A percentile compares a stretch with the other conserved stretches of the same genome.
Evolutionary conservation across 1,139 yeast species (phyloP).

Genomic region (Candida sp.): DNA sequence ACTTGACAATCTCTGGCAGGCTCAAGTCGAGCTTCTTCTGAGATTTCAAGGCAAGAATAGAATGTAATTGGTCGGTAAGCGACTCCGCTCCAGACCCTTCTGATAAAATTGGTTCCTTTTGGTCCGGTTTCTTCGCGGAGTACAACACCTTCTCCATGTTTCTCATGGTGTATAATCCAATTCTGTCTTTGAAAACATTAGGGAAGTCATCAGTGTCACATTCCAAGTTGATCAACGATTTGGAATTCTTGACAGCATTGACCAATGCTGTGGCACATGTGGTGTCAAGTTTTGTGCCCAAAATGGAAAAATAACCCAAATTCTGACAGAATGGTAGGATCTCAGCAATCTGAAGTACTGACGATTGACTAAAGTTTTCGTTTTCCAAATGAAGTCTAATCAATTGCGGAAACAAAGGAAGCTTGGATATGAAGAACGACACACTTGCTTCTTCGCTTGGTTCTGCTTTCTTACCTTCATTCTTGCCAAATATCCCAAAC

Average conservation of each 20-base stretch:
- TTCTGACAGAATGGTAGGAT: slow-evolving; percentile 63
- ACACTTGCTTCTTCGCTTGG: slow-evolving; percentile 24
- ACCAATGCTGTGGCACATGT: slow-evolving; percentile 42
- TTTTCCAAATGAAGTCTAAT: slow-evolving; percentile 65
- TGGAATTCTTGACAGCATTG: slow-evolving; percentile 46
- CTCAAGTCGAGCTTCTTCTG: slow-evolving; percentile 30
- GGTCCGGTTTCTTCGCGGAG: slow-evolving; percentile 15
- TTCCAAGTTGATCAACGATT: slow-evolving; percentile 42
- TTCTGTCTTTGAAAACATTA: slow-evolving; percentile 52
- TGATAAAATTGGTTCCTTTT: slow-evolving; percentile 7
- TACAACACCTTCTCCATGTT: slow-evolving; percentile 60
- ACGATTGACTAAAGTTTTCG: slow-evolving; percentile 50
- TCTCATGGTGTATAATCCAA: slow-evolving; percentile 71
- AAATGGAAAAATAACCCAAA: slow-evolving; percentile 60
- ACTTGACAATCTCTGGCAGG: slow-evolving; percentile 36
- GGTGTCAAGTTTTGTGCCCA: slow-evolving; percentile 60
- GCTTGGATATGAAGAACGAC: slow-evolving; percentile 49
- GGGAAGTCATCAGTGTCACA: slow-evolving; percentile 44
- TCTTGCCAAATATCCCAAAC: slow-evolving; percentile 35
- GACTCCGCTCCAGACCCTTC: slow-evolving; percentile 19
- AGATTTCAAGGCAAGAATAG: slow-evolving; percentile 33
- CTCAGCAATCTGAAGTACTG: slow-evolving; percentile 61
- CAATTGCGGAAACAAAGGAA: slow-evolving; percentile 63
- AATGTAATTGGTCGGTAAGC: slow-evolving; percentile 42
- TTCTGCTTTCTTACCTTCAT: slow-evolving; percentile 2